These are phyloP conservation scores for Aspergillus novofumigatus DNA, from an alignment of 2,329 filamentous ascomycete species.

Conservation along the genomic window DNA sequence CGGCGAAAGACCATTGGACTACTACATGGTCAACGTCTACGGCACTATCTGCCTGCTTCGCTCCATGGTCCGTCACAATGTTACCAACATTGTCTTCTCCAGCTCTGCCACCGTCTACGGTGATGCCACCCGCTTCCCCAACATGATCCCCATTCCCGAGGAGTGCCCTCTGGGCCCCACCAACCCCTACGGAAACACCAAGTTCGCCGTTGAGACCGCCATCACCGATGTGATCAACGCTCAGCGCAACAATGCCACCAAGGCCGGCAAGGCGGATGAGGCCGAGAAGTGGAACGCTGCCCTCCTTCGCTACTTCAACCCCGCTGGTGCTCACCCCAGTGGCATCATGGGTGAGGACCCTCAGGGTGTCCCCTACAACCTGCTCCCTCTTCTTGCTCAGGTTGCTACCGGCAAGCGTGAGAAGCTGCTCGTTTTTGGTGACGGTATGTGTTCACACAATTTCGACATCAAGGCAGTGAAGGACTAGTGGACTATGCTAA, in stretches of 20 bases:
- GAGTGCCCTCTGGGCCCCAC: constrained; percentile 93
- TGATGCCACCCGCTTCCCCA: constrained; percentile 88
- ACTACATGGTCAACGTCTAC: constrained; percentile 95
- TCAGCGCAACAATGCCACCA: constrained; percentile 76
- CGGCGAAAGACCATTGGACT: constrained; percentile 87
- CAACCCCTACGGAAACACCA: constrained; percentile 96
- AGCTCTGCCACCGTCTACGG: constrained; percentile 97
- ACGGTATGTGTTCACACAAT: constrained; percentile 58
- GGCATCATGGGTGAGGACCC: constrained; percentile 99
- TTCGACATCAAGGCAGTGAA: not conserved
- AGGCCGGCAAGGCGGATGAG: constrained; percentile 65
- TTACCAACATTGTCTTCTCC: constrained; percentile 97
- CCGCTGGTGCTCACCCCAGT: constrained; percentile 86
- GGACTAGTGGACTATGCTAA: not conserved
- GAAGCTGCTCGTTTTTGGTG: constrained; percentile 90
- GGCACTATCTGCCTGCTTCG: constrained; percentile 84
- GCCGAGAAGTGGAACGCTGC: constrained; percentile 87
- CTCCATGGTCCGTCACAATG: constrained; percentile 83
- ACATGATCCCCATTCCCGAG: constrained; percentile 99
- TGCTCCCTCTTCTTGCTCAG: constrained; percentile 89
- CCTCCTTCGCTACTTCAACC: constrained; percentile 95
- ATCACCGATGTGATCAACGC: constrained; percentile 89
- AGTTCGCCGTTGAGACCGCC: constrained; percentile 84
- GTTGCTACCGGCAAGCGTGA: constrained; percentile 93
- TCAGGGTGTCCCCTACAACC: constrained; percentile 90